Conservation (phyloP, 257 asterid genomes). For the Osmanthus fragrans region DNA sequence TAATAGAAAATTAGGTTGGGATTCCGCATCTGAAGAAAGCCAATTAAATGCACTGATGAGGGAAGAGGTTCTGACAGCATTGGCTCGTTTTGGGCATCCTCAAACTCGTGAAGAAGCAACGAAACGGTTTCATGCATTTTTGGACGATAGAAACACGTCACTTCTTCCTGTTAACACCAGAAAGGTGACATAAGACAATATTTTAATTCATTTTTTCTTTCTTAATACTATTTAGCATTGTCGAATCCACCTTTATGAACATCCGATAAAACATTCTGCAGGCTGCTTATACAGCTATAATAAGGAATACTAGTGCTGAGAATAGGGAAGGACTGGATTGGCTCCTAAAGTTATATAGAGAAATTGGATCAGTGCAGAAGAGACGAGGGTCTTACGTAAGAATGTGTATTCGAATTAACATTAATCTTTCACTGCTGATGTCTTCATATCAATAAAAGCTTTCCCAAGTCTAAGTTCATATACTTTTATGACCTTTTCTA, state of each 20-base stretch:
- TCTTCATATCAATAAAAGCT: neutral
- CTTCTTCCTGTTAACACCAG: constrained; percentile 41
- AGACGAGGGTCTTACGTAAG: constrained; percentile 39
- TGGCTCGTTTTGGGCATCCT: constrained; percentile 37
- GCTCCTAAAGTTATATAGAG: constrained; percentile 32
- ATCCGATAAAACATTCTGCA: neutral
- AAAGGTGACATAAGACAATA: constrained; percentile 28
- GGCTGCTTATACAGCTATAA: constrained; percentile 40
- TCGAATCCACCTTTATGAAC: neutral
- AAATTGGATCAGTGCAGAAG: constrained; percentile 36
- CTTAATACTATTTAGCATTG: neutral
- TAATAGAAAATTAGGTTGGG: constrained; percentile 44
- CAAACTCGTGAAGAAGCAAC: constrained; percentile 41
- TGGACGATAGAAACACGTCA: constrained; percentile 31
- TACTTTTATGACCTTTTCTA: constrained; percentile 7
- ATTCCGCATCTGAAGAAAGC: constrained; percentile 41
- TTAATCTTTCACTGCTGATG: neutral
- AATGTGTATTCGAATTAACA: neutral
- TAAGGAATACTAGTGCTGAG: constrained; percentile 32
- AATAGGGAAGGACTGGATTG: constrained; percentile 27
- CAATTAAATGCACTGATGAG: constrained; percentile 34
- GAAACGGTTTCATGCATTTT: constrained; percentile 34
- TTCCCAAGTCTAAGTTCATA: constrained; percentile 1
- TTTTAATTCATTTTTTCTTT: neutral
- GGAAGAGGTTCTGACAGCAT: constrained; percentile 37